Conservation (phyloP, 768 basidiomycete species). For the Rhizopogon vesiculosus region DNA sequence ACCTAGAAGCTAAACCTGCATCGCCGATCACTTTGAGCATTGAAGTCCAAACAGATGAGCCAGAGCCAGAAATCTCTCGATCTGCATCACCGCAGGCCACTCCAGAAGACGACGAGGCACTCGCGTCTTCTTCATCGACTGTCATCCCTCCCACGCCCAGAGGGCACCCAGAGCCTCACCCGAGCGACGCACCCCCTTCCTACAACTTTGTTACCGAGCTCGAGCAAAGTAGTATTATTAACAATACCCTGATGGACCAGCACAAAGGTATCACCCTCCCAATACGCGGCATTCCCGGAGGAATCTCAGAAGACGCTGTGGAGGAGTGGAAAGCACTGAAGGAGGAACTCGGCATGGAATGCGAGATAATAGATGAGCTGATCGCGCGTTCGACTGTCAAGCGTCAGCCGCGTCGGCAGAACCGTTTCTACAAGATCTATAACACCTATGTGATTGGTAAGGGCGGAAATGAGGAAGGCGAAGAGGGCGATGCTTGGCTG, state of each 20-base stretch:
- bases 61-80: conserved; percentile 25
- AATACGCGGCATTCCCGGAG: conserved; percentile 38
- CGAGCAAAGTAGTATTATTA: conserved; percentile 41
- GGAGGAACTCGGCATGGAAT: conserved; percentile 74
- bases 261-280: conserved; percentile 55
- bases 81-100: conserved; percentile 37
- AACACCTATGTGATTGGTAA: conserved; percentile 61
- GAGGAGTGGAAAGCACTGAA: conserved; percentile 82
- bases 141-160: conserved; percentile 68
- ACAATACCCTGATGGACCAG: conserved; percentile 65
- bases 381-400: conserved; percentile 40
- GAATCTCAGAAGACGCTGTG: conserved; percentile 59
- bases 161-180: conserved; percentile 28
- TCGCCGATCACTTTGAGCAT: conserved; percentile 39
- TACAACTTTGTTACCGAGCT: conserved; percentile 56
- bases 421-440: conserved; percentile 81
- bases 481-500: conserved; percentile 22
- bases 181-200: conserved; percentile 64
- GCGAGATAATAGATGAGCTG: conserved; percentile 70
- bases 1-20: conserved; percentile 26
- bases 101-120: conserved; percentile 42
- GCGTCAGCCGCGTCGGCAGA: conserved; percentile 32
- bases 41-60: conserved; percentile 59
- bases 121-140: conserved; percentile 73
- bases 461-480: conserved; percentile 6